phyloP scores from a whole-genome alignment of 176 grass and related monocot species.

The Oryza meyeriana region DNA sequence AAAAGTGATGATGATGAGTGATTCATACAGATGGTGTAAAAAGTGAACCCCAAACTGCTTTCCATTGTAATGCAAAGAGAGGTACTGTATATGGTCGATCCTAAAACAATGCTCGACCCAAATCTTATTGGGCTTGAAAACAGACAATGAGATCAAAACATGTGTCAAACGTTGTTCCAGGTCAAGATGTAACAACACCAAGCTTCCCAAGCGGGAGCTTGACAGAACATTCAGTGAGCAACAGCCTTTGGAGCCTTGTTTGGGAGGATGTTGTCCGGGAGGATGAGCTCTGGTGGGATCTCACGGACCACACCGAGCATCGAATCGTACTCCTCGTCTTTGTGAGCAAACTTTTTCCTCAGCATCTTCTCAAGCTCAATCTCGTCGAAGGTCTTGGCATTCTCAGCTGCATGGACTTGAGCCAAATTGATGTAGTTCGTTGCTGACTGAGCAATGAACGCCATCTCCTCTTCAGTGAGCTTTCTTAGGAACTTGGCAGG shows the following conservation, averaged over 20 bases:
- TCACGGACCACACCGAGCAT: conserved; percentile 90
- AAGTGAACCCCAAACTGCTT: not conserved
- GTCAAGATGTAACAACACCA: conserved; percentile 41
- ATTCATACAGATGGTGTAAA: not conserved
- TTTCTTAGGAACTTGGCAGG: conserved; percentile 95
- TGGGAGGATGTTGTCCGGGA: conserved; percentile 76
- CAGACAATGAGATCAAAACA: conserved; percentile 36
- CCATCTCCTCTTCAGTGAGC: conserved; percentile 88
- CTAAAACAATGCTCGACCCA: conserved; percentile 67
- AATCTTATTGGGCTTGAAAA: conserved; percentile 68
- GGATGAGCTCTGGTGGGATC: conserved; percentile 67
- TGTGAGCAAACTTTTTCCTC: conserved; percentile 76
- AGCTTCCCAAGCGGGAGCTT: not conserved
- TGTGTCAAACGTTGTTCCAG: conserved; percentile 37
- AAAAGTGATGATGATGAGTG: not conserved
- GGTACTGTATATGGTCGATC: conserved; percentile 46
- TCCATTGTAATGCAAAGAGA: conserved; percentile 36
- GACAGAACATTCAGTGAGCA: conserved; percentile 30
- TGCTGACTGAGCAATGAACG: conserved; percentile 76
- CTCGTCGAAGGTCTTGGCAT: conserved; percentile 80
- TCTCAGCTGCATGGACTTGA: conserved; percentile 90
- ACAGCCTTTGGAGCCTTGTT: conserved; percentile 55
- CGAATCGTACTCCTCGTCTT: conserved; percentile 82
- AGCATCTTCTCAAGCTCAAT: conserved; percentile 88
- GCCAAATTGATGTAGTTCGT: conserved; percentile 82